These are phyloP conservation scores for Boletus rubescentipes DNA, from an alignment of 768 basidiomycete species.

Conservation along the genomic window DNA sequence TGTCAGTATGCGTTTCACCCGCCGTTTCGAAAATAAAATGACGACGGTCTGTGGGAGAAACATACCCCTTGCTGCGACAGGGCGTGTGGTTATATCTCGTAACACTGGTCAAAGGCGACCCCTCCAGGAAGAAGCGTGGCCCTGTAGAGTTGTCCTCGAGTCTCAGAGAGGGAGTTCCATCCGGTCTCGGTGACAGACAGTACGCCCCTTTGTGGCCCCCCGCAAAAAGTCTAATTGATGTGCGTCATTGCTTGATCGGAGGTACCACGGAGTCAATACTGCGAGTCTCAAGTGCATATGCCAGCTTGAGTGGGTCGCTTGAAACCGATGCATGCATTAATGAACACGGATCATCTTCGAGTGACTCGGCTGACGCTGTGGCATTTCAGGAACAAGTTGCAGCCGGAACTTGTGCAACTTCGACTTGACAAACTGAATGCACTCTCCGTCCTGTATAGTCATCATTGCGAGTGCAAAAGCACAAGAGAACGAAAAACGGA, in stretches of 20 bases:
- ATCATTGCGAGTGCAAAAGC: neutral
- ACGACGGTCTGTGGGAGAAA: conserved; percentile 3
- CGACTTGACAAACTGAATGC: neutral
- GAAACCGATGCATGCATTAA: neutral
- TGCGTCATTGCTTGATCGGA: conserved; percentile 18
- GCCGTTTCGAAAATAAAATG: neutral
- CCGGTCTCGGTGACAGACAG: neutral
- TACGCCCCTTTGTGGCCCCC: neutral
- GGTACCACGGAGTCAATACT: neutral
- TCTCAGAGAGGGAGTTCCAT: neutral
- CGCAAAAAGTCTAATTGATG: conserved; percentile 20
- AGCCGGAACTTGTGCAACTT: neutral
- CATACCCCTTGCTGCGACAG: neutral
- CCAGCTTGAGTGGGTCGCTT: neutral
- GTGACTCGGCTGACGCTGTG: neutral
- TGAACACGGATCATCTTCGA: conserved; percentile 15
- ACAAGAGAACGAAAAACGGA: neutral
- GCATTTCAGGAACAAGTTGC: neutral
- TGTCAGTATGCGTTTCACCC: neutral
- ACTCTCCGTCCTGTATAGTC: neutral
- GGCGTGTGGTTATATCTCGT: conserved; percentile 1
- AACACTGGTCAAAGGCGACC: neutral
- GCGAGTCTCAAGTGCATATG: neutral
- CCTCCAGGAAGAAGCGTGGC: neutral
- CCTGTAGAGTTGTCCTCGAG: neutral